A percentile compares a stretch with the other conserved stretches of the same genome.
Conservation (phyloP, 225 moss, liverwort and hornwort species). For the Sphagnum tenellum region DNA sequence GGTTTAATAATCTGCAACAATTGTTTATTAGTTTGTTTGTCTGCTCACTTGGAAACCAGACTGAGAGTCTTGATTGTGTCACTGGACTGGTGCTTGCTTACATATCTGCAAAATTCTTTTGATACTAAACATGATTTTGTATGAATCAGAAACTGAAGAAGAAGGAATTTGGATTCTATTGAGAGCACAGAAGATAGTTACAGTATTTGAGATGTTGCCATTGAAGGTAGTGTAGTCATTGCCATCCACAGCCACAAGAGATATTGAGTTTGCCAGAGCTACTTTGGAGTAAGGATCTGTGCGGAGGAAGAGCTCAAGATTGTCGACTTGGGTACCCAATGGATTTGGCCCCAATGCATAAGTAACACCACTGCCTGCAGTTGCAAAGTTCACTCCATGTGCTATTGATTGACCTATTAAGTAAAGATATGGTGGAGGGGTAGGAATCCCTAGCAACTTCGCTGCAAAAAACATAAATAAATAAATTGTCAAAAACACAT, state of each 20-base stretch:
- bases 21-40: no score
- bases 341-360: background rate
- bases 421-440: background rate
- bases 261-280: slow-evolving; percentile 4
- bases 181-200: background rate
- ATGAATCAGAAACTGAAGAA: no score
- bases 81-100: no score
- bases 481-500: background rate
- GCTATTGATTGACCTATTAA: background rate
- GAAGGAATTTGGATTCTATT: no score
- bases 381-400: slow-evolving; percentile 5
- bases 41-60: no score
- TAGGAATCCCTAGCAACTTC: background rate
- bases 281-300: slow-evolving; percentile 4
- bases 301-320: slow-evolving; percentile 9
- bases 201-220: background rate
- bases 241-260: background rate
- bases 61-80: no score
- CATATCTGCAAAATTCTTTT: no score
- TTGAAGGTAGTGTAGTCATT: background rate
- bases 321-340: slow-evolving; percentile 4
- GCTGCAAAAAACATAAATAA: background rate
- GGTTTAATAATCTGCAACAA: no score
- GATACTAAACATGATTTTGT: no score
- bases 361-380: slow-evolving; percentile 3